phyloP scores from a whole-genome alignment of 2,329 filamentous ascomycete species.

The Cordyceps farinosa region DNA sequence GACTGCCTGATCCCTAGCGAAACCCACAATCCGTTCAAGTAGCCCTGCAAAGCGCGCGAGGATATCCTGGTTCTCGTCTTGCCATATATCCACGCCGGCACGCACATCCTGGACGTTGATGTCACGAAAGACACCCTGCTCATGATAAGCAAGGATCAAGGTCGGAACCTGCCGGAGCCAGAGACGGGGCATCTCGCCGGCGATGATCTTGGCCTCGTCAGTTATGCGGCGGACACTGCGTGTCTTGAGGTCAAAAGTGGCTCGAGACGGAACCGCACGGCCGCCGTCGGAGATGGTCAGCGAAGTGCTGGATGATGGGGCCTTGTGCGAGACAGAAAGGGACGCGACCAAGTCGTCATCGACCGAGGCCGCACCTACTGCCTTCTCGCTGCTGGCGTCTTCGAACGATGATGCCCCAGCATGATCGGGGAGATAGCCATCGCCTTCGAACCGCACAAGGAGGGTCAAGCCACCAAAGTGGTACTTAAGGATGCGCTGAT shows the following conservation, averaged over 20 bases:
- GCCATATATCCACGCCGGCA: conserved; percentile 29
- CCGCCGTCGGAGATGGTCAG: conserved; percentile 21
- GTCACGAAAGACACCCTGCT: conserved; percentile 30
- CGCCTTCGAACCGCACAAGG: conserved; percentile 51
- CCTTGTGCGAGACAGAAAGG: conserved; percentile 4
- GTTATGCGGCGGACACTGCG: conserved; percentile 24
- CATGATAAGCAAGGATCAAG: conserved; percentile 36
- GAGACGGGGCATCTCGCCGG: conserved; percentile 33
- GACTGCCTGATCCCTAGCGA: conserved; percentile 18
- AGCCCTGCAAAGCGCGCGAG: conserved; percentile 25
- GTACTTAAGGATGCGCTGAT: conserved; percentile 61
- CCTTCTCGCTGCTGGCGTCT: neutral
- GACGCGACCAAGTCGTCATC: neutral
- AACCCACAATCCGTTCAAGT: conserved; percentile 24
- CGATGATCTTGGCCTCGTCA: conserved; percentile 25
- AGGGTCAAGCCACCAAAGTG: conserved; percentile 46
- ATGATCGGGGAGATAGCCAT: conserved; percentile 46
- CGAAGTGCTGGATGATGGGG: conserved; percentile 15
- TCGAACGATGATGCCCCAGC: neutral
- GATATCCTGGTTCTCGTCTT: conserved; percentile 24
- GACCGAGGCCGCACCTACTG: neutral
- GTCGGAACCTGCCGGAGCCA: conserved; percentile 35
- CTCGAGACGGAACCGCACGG: conserved; percentile 25
- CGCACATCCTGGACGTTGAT: conserved; percentile 29
- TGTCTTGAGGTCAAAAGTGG: conserved; percentile 40